Conservation (phyloP, 2,329 filamentous ascomycete genomes). For the Diaporthe citri region DNA sequence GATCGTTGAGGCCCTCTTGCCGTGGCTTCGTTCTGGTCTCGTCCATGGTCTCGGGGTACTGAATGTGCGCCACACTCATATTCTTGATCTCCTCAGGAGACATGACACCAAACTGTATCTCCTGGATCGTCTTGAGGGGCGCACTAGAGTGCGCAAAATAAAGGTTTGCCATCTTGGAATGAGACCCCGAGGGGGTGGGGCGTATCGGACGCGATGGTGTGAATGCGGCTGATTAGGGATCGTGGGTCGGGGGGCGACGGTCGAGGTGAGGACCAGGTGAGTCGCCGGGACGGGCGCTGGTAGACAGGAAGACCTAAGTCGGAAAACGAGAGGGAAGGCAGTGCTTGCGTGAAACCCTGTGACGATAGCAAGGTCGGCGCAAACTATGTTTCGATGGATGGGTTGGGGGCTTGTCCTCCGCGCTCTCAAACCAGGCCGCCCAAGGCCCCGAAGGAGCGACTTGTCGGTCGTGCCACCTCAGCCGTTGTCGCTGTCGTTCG, state of each 20-base stretch:
- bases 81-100: slow-evolving; percentile 99
- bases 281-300: slow-evolving; percentile 18
- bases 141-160: slow-evolving; percentile 92
- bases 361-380: slow-evolving; percentile 29
- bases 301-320: not conserved
- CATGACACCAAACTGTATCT: slow-evolving; percentile 98
- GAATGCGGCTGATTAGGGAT: slow-evolving; percentile 33
- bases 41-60: slow-evolving; percentile 99
- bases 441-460: slow-evolving; percentile 54
- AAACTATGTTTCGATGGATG: slow-evolving; percentile 38
- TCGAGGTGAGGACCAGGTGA: slow-evolving; percentile 24
- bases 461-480: slow-evolving; percentile 48
- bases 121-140: slow-evolving; percentile 96
- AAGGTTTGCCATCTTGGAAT: slow-evolving; percentile 86
- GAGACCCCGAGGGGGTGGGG: slow-evolving; percentile 40
- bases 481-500: slow-evolving; percentile 61
- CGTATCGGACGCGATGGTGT: slow-evolving; percentile 28
- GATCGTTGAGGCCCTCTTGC: slow-evolving; percentile 93
- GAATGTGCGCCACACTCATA: slow-evolving; percentile 96
- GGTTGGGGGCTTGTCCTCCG: slow-evolving; percentile 36
- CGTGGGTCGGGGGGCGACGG: slow-evolving; percentile 34
- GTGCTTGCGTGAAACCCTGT: slow-evolving; percentile 22
- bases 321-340: slow-evolving; percentile 32
- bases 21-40: slow-evolving; percentile 92
- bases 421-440: slow-evolving; percentile 51